Conservation (phyloP, 306 rosid genomes). For the Arachis hypogaea region DNA sequence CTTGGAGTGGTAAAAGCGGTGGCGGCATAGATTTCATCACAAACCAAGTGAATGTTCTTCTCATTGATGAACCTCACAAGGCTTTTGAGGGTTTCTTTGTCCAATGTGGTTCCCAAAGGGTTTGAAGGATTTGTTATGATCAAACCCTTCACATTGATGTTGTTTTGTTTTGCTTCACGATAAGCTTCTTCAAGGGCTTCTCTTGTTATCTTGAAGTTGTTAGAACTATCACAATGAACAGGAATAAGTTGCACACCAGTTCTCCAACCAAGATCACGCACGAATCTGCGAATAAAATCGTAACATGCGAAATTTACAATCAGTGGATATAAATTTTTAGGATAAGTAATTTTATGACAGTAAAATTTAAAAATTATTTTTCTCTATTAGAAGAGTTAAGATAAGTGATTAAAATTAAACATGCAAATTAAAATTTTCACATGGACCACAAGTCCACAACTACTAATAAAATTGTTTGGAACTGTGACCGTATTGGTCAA, state of each 20-base stretch:
- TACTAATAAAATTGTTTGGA: too few relatives aligned
- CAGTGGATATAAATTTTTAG: too few relatives aligned
- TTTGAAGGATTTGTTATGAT: slow-evolving; percentile 90
- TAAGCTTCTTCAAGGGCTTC: slow-evolving; percentile 74
- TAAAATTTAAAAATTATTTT: too few relatives aligned
- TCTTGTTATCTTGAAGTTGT: slow-evolving; percentile 68
- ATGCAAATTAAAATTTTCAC: slow-evolving; percentile 4
- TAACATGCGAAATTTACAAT: background rate
- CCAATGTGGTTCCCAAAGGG: slow-evolving; percentile 74
- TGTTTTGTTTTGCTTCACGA: slow-evolving; percentile 50
- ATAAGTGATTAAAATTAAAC: too few relatives aligned
- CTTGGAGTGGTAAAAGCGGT: slow-evolving; percentile 58
- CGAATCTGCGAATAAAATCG: slow-evolving; percentile 55
- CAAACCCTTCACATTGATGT: slow-evolving; percentile 71
- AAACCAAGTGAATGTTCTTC: slow-evolving; percentile 74
- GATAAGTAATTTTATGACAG: too few relatives aligned
- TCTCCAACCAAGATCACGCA: slow-evolving; percentile 80
- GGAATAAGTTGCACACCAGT: slow-evolving; percentile 71
- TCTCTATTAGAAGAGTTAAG: too few relatives aligned
- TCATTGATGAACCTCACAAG: slow-evolving; percentile 67
- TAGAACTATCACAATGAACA: slow-evolving; percentile 66
- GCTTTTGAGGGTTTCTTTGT: slow-evolving; percentile 59
- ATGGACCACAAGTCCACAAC: too few relatives aligned
- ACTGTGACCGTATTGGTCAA: too few relatives aligned
- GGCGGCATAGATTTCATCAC: slow-evolving; percentile 87